These are phyloP conservation scores for Lactifluus piperatus DNA, from an alignment of 768 basidiomycete species.

Conservation along the genomic window DNA sequence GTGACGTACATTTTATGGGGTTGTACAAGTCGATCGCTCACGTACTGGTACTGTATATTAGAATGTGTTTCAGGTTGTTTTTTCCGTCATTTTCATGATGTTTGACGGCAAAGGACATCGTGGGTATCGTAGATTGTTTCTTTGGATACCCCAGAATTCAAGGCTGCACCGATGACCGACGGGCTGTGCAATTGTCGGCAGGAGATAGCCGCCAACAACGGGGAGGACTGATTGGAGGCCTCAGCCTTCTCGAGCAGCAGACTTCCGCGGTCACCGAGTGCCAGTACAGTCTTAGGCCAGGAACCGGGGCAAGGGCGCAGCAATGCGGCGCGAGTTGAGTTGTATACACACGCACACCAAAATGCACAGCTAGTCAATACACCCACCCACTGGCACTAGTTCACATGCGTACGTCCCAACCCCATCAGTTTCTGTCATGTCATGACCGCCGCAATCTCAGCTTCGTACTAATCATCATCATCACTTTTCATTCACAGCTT, in stretches of 20 bases:
- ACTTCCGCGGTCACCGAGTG: not conserved
- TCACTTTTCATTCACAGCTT: not conserved
- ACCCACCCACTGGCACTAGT: not conserved
- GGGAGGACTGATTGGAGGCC: too few species aligned
- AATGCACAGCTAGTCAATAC: not conserved
- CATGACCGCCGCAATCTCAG: not conserved
- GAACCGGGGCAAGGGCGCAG: not conserved
- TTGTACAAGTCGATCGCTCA: not conserved
- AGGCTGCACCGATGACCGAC: not conserved
- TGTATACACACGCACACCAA: not conserved
- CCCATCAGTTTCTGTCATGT: constrained; percentile 9
- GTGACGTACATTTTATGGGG: not conserved
- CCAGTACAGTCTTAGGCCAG: not conserved
- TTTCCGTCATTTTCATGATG: not conserved
- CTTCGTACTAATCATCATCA: not conserved
- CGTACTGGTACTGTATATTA: not conserved
- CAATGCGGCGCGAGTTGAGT: not conserved
- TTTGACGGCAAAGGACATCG: not conserved
- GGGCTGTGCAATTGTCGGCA: not conserved
- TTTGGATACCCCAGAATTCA: not conserved
- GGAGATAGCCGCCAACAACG: not conserved
- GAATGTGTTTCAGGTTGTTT: constrained; percentile 2
- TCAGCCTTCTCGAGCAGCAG: too few species aligned
- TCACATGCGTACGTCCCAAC: constrained; percentile 1
- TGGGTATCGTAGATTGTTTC: not conserved